These are phyloP conservation scores for Fusarium pseudonygamai DNA, from an alignment of 2,329 filamentous ascomycete genomes.

Conservation along the genomic window DNA sequence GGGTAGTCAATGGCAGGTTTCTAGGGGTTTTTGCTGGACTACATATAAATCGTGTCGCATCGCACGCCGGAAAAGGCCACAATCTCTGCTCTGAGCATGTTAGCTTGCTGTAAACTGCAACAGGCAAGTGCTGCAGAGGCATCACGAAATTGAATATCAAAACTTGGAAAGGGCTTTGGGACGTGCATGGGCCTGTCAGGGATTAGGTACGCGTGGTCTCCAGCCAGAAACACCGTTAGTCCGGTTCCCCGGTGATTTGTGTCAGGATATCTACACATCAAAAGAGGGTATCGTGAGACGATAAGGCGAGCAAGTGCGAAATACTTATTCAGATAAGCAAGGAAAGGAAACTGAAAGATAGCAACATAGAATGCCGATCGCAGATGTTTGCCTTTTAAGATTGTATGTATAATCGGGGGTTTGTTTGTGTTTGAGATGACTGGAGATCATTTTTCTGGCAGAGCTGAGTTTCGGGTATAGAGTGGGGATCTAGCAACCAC, in stretches of 20 bases:
- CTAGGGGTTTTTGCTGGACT: background rate
- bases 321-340: background rate
- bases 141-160: background rate
- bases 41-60: background rate
- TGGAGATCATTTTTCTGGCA: conserved; percentile 24
- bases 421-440: conserved; percentile 4
- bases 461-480: conserved; percentile 5
- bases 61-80: background rate
- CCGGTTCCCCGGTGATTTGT: conserved; percentile 8
- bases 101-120: background rate
- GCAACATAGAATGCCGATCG: background rate
- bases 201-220: conserved; percentile 12
- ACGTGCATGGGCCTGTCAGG: background rate
- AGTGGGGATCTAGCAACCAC: conserved; percentile 3
- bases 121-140: background rate
- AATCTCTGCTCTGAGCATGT: background rate
- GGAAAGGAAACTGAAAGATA: background rate
- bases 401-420: background rate
- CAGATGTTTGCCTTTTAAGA: background rate
- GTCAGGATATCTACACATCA: background rate
- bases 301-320: background rate
- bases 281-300: conserved; percentile 12
- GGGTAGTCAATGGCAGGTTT: conserved; percentile 1
- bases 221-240: background rate
- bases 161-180: conserved; percentile 16